Evolutionary conservation across 2,329 filamentous ascomycete genomes (phyloP).

Genomic region (Fusarium hostae): DNA sequence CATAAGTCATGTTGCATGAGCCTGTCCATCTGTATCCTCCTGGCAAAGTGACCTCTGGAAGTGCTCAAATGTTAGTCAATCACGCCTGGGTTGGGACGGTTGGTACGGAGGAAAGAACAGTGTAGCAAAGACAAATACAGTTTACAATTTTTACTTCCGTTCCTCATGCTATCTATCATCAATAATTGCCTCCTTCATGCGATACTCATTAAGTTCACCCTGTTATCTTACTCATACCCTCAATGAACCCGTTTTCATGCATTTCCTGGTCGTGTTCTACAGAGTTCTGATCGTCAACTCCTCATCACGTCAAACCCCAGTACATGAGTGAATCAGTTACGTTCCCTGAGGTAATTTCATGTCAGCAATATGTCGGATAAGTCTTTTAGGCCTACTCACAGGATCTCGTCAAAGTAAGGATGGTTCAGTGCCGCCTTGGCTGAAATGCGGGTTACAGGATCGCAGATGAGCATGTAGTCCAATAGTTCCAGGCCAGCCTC

Average conservation of each 20-base stretch:
- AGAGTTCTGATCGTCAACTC: background rate
- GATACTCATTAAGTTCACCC: background rate
- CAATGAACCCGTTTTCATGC: background rate
- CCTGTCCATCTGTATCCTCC: background rate
- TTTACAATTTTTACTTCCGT: background rate
- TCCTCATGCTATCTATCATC: background rate
- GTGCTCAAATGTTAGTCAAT: background rate
- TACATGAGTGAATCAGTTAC: background rate
- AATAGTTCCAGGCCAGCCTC: constrained; percentile 76
- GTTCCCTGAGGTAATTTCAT: background rate
- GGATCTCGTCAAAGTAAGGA: constrained; percentile 74
- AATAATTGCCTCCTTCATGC: background rate
- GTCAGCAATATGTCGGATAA: rapidly evolving
- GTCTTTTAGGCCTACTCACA: background rate
- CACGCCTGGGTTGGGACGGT: background rate
- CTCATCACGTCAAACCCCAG: background rate
- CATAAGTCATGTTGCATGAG: no score
- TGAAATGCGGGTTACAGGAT: constrained; percentile 86
- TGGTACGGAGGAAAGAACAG: background rate
- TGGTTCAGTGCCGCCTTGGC: constrained; percentile 89
- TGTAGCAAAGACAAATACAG: background rate
- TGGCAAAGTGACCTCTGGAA: no score
- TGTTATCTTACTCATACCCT: background rate
- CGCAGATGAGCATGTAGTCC: constrained; percentile 81
- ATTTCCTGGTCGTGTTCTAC: background rate